phyloP scores from a whole-genome alignment of 169 alveolate genomes.

The Theileria parva region DNA sequence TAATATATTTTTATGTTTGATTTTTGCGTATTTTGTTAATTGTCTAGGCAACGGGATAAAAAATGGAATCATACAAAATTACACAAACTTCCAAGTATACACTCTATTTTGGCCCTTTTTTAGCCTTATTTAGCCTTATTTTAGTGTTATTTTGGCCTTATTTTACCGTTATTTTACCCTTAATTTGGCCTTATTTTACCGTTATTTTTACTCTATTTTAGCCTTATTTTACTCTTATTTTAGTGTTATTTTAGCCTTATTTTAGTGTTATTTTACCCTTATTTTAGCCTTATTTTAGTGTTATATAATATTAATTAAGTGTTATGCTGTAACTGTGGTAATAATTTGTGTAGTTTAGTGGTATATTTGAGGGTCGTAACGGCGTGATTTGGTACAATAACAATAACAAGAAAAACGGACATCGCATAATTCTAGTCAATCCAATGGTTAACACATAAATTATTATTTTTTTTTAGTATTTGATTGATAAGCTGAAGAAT shows the following conservation, averaged over 20 bases:
- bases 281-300: no score
- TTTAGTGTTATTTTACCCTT: no score
- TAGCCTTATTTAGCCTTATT: not conserved
- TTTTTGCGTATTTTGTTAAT: no score
- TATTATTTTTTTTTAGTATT: not conserved
- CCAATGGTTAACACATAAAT: not conserved
- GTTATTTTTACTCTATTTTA: no score
- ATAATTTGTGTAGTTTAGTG: constrained; percentile 57
- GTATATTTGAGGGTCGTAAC: constrained; percentile 37
- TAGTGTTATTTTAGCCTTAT: no score
- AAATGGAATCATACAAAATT: not conserved
- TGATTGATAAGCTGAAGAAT: not conserved
- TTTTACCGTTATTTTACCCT: no score
- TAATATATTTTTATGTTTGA: no score
- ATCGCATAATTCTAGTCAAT: not conserved
- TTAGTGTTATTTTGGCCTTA: no score
- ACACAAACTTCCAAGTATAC: not conserved
- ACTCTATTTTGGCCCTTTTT: not conserved
- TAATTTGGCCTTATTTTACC: no score
- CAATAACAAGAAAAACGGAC: not conserved
- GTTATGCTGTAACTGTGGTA: no score
- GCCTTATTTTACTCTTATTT: no score
- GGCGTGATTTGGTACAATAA: constrained; percentile 45
- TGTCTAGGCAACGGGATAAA: not conserved
- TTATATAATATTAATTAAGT: no score